Base-by-base conservation (phyloP, 805 yeast species). In the Candida nonsorbophila region DNA sequence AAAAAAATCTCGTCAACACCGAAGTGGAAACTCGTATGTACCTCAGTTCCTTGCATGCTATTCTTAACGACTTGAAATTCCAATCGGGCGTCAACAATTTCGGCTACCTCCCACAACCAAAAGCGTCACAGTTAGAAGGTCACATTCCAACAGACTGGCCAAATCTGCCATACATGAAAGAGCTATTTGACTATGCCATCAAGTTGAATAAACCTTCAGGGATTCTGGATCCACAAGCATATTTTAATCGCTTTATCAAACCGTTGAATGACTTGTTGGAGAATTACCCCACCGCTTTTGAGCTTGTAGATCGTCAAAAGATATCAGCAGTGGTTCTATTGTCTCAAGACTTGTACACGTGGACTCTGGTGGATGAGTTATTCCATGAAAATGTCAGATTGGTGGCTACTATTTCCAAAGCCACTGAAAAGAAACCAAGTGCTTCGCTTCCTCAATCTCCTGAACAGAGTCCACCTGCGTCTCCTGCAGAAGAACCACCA, bases 51-150 rank as follows among this genome's bases (percentile, higher is more conserved):
- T 42, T 62, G 5, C 66, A 61, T 28, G 72, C 69, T 22, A 59
- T 86, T 8, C 67, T 81, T 54, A 66, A 67, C 17, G 94, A 84
- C 41, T 67, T 78, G 6, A 51, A 47, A 16, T 67, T 45, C 35
- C 79, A 77, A 34, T 58, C 84, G 30, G 53, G 55, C n/a, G 22
- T 51, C 3, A 50, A 66, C 25, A 62, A 65, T 6, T 40, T 39
- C 19, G 25, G 29, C n/a, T 34, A 32, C 29, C 27, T 15, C 18
- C 28, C 19, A 27, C 26, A 30, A 21, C 15, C 22, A n/a, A 15
- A 26, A 7, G 24, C 27, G 15, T 30, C 27, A 25, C 17, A 16
- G 10, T 15, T 33, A 11, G 27, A 34, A 14, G 23, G 23, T 11
- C 10, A 9, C 10, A 19, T 25, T 10, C 14, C 18, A 3, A 42